Percentiles rank a stretch among this genome's conserved stretches.
phyloP scores from a whole-genome alignment of 805 yeast genomes.

The Priceomyces castillae region DNA sequence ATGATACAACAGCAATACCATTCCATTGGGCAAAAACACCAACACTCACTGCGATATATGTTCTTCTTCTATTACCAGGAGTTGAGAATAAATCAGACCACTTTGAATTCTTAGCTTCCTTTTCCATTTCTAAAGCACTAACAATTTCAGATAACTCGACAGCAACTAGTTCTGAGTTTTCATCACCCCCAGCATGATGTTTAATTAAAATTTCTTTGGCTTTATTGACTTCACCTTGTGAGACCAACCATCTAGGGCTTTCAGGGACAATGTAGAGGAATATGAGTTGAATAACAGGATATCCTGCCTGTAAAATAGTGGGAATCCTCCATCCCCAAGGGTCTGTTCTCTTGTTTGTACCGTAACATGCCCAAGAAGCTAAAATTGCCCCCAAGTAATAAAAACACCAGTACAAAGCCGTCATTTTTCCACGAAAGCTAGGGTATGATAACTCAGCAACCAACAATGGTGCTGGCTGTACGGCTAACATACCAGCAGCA shows the following conservation, averaged over 20 bases:
- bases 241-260: conserved; percentile 45
- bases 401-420: conserved; percentile 36
- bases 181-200: conserved; percentile 32
- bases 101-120: neutral
- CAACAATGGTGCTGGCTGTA: conserved; percentile 45
- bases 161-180: neutral
- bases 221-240: conserved; percentile 25
- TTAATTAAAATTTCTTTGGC: conserved; percentile 21
- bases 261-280: conserved; percentile 46
- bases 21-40: conserved; percentile 42
- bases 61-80: neutral
- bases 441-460: conserved; percentile 53
- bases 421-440: conserved; percentile 1
- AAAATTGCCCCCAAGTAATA: conserved; percentile 63
- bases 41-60: conserved; percentile 14
- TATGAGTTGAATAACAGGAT: conserved; percentile 40
- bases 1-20: conserved; percentile 47
- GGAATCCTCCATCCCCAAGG: conserved; percentile 62
- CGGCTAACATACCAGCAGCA: conserved; percentile 40
- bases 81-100: conserved; percentile 2
- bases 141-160: conserved; percentile 21
- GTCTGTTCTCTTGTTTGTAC: conserved; percentile 31
- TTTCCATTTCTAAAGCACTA: conserved; percentile 4
- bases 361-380: conserved; percentile 69
- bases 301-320: conserved; percentile 46